These are phyloP conservation scores for Epichloe aotearoae DNA, from an alignment of 2,329 filamentous ascomycete species.

Conservation along the genomic window DNA sequence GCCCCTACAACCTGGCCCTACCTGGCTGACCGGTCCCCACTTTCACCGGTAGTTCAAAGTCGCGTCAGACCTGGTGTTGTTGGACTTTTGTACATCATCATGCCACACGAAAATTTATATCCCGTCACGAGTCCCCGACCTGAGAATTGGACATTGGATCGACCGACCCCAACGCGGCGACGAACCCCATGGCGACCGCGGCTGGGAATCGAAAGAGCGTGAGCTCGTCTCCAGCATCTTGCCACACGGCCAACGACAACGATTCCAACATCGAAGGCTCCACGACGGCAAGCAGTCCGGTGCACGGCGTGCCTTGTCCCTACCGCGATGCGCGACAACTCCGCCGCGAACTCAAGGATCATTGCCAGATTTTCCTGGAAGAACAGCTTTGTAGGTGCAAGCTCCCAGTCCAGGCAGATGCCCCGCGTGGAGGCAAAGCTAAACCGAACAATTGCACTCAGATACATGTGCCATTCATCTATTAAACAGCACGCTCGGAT, in stretches of 20 bases:
- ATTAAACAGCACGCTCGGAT: constrained; percentile 47
- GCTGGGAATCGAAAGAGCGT: constrained; percentile 9
- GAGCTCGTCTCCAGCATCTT: constrained; percentile 21
- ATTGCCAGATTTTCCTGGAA: constrained; percentile 61
- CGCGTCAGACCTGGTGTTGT: too few relatives aligned
- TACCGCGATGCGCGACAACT: constrained; percentile 45
- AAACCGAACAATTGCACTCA: constrained; percentile 4
- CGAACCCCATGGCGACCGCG: constrained; percentile 3
- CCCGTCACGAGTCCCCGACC: background rate
- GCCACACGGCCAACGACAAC: constrained; percentile 20
- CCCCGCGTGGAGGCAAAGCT: background rate
- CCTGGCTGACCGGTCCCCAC: too few relatives aligned
- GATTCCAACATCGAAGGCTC: constrained; percentile 16
- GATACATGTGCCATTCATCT: constrained; percentile 42
- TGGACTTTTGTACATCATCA: too few relatives aligned
- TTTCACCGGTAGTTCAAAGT: too few relatives aligned
- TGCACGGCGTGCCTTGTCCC: constrained; percentile 15
- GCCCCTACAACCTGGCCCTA: too few relatives aligned
- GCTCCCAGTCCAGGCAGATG: background rate
- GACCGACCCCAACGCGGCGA: background rate
- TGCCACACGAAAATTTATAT: too few relatives aligned
- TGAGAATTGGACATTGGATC: background rate
- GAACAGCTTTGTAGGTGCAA: constrained; percentile 51
- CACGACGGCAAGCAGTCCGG: constrained; percentile 24
- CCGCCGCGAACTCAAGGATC: constrained; percentile 49